phyloP scores from a whole-genome alignment of 75 land plant species.

The Sequoiadendron giganteum region DNA sequence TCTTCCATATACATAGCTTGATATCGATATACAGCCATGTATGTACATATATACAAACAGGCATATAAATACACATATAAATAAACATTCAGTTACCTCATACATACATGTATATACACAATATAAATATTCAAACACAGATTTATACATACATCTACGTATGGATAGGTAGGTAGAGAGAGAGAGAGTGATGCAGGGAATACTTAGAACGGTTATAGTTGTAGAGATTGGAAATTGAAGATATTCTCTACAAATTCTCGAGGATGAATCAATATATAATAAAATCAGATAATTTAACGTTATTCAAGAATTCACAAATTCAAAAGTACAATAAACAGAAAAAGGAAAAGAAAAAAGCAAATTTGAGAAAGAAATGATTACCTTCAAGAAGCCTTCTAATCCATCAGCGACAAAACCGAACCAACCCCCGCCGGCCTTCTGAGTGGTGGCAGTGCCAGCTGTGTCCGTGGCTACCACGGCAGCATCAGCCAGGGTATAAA shows the following conservation, averaged over 20 bases:
- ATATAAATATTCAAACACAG: too few species aligned
- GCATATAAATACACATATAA: not conserved
- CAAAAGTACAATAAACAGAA: not conserved
- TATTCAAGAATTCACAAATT: not conserved
- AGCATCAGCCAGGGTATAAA: slow-evolving; percentile 64
- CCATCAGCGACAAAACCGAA: slow-evolving; percentile 80
- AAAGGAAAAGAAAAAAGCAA: not conserved
- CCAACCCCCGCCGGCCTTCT: slow-evolving; percentile 71
- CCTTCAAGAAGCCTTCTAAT: slow-evolving; percentile 91
- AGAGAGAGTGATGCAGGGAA: too few species aligned
- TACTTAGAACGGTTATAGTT: too few species aligned
- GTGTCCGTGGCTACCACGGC: slow-evolving; percentile 19
- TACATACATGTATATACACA: not conserved
- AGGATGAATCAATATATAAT: too few species aligned
- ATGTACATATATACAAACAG: not conserved
- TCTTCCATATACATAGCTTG: too few species aligned
- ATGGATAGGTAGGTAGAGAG: too few species aligned
- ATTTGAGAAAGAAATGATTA: slow-evolving; percentile 11
- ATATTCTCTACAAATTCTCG: not conserved
- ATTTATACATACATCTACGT: too few species aligned
- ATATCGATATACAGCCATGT: too few species aligned
- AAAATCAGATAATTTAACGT: not conserved
- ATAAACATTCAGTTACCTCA: not conserved
- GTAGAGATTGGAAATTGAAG: too few species aligned
- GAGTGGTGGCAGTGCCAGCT: slow-evolving; percentile 21